Percentiles rank a stretch among this genome's conserved stretches.
Conservation (phyloP, 352 stramenopile genomes). For the Pythium sukuiense region DNA sequence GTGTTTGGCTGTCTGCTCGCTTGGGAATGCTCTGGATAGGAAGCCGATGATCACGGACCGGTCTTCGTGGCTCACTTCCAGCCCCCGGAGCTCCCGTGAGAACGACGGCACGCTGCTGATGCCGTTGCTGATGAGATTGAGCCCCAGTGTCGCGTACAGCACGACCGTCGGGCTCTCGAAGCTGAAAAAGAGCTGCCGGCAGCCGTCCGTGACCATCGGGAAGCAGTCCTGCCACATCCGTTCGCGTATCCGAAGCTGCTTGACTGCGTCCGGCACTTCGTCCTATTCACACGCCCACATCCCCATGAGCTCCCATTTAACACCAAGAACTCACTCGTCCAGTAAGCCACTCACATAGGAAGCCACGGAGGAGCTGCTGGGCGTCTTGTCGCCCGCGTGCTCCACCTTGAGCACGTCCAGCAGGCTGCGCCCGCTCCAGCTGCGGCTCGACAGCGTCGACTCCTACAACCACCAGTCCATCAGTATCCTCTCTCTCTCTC, state of each 20-base stretch:
- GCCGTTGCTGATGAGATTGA: conserved; percentile 85
- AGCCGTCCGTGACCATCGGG: conserved; percentile 71
- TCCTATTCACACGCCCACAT: conserved; percentile 6
- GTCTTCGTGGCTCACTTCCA: conserved; percentile 70
- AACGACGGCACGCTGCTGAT: conserved; percentile 82
- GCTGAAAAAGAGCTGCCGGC: conserved; percentile 68
- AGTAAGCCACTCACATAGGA: neutral
- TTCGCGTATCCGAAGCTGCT: conserved; percentile 57
- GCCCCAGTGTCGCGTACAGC: conserved; percentile 77
- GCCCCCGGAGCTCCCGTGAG: conserved; percentile 75
- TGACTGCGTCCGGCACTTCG: conserved; percentile 39
- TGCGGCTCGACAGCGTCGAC: conserved; percentile 24
- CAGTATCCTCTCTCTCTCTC: neutral
- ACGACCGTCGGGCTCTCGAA: conserved; percentile 75
- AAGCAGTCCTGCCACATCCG: conserved; percentile 84
- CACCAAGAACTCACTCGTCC: neutral
- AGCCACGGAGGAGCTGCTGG: conserved; percentile 19
- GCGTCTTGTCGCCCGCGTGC: conserved; percentile 6
- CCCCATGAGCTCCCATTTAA: neutral
- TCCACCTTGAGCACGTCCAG: conserved; percentile 21
- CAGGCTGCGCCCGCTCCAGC: conserved; percentile 25
- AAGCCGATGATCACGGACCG: conserved; percentile 79
- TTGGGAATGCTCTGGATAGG: conserved; percentile 71
- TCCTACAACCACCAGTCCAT: conserved; percentile 13
- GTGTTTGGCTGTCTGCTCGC: conserved; percentile 27